Base-by-base conservation (phyloP, 257 asterid species). In the Solanum pimpinellifolium region DNA sequence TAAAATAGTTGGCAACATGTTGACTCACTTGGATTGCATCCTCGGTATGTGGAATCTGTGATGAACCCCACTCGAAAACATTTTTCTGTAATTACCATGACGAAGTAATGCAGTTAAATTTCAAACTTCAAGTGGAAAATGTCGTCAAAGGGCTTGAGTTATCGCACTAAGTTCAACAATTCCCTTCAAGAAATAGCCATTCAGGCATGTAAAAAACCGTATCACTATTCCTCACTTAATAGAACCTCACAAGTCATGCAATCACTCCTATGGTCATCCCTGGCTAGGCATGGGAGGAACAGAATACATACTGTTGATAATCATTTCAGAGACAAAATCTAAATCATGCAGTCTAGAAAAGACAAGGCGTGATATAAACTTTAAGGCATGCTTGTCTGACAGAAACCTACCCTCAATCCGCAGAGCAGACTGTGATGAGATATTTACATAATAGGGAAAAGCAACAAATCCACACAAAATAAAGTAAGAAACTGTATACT, bases 21-120 rank as follows among this genome's bases (percentile, higher is more conserved):
- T 97, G 99, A 88, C 99, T 93, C 86, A 97, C 99, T 92, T 93
- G 98, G 90, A 95, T 60, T 69, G 99, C 99, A 85, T 96, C 99
- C 91, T 96, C 99, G 0, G 99, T 92, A 94, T 95, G 99, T 42
- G 99, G 99, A 90, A 96, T 97, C 93, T 88, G 86, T 35, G 97
- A 93, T 88, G 90, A 90, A 85, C 98, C 98, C 99, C 99, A 97
- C 86, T 96, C 99, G 29, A 97, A 97, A 87, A 98, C 98, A 93
- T 95, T 96, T 95, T 97, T 97, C 99, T 97, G 92, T 88, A 92
- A 49, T 47, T 11, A 18, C 44, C 44, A 29, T 10, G 42, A 5
- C 20, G 69, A 47, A 47, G 11, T 80, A 49, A 18, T 49, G 85
- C 68, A 29, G 69, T 80, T 80, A 80, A 80, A 80, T 80, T 80